Base-by-base conservation (phyloP, 2,329 filamentous ascomycete species). In the Scedosporium boydii region DNA sequence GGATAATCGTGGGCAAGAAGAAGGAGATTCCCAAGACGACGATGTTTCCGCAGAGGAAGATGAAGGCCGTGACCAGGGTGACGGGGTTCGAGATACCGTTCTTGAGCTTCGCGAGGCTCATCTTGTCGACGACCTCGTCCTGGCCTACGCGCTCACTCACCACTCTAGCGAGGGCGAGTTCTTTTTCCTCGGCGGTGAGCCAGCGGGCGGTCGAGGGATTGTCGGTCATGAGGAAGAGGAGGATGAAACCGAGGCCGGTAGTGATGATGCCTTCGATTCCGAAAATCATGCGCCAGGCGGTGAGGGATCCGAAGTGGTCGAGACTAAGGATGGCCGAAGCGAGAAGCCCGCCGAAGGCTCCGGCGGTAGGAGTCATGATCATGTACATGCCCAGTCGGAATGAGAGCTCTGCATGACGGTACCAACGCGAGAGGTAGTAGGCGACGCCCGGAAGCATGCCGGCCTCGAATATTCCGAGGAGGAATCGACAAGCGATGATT, bases 271-370 rank as follows among this genome's bases (percentile, higher is more conserved):
- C 82, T 70, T 89, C 87, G 3, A 91, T 75, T 63, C 92, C 88
- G 71, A 93, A 93, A 60, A 93, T 92, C 89, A 88, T 92, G 34
- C 88, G 79, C 89, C 89, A 92, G 9, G 85, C 88, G 3, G 80
- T 77, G 26, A 87, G 77, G 1, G 87, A 87, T 0, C 75, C 73
- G 1, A 82, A 72, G 6, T 83, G 80, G 66, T 90, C 85, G 82
- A 92, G 88, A 68, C 87, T 85, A 0, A 87, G 86, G 64, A 91
- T 87, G 0, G 80, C 87, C 64, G 87, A 91, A 0, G 89, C 89
- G 6, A 92, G 82, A 1, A 90, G 79, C 2, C 89, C 89, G 10
- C 88, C 88, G 66, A 86, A 90, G 16, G 88, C 88, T 4, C 89
- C 88, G 0, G 87, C 87, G 0, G 90, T 77, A 0, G 89, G 88